Percentiles rank a stretch among this genome's conserved stretches.
These are phyloP conservation scores for Epicoccum sorghinum DNA, from an alignment of 2,329 filamentous ascomycete genomes.

Conservation along the genomic window DNA sequence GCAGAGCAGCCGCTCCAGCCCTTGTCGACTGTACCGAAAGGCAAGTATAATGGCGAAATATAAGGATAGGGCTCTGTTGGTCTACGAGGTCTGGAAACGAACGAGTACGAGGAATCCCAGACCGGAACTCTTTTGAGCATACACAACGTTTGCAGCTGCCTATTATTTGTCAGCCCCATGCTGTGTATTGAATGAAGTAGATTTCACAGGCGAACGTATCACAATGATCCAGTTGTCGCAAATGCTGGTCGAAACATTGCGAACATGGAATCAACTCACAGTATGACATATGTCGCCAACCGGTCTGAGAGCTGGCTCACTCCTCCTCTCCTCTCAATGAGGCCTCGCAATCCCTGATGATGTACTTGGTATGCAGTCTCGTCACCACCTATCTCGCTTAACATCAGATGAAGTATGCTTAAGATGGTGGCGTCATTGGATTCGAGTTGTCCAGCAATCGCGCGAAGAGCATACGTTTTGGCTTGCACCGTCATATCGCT, in stretches of 20 bases:
- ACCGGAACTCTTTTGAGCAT: not conserved
- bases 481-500: constrained; percentile 39
- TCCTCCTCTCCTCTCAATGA: constrained; percentile 35
- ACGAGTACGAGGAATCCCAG: not conserved
- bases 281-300: constrained; percentile 33
- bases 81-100: not conserved
- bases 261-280: constrained; percentile 27
- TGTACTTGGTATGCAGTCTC: constrained; percentile 41
- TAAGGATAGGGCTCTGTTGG: not conserved
- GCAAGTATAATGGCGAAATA: constrained; percentile 33
- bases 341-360: constrained; percentile 33
- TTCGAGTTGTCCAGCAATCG: constrained; percentile 34
- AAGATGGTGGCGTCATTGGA: constrained; percentile 40
- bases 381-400: constrained; percentile 39
- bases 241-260: not conserved
- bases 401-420: constrained; percentile 40
- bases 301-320: constrained; percentile 20
- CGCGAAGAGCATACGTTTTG: constrained; percentile 38
- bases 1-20: constrained; percentile 29
- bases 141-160: constrained; percentile 1
- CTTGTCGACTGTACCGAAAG: constrained; percentile 21
- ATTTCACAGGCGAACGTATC: not conserved
- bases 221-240: too few species aligned
- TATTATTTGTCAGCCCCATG: not conserved
- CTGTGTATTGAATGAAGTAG: not conserved